phyloP scores from a whole-genome alignment of 164 flowering plant species.

The Cinnamomum micranthum region DNA sequence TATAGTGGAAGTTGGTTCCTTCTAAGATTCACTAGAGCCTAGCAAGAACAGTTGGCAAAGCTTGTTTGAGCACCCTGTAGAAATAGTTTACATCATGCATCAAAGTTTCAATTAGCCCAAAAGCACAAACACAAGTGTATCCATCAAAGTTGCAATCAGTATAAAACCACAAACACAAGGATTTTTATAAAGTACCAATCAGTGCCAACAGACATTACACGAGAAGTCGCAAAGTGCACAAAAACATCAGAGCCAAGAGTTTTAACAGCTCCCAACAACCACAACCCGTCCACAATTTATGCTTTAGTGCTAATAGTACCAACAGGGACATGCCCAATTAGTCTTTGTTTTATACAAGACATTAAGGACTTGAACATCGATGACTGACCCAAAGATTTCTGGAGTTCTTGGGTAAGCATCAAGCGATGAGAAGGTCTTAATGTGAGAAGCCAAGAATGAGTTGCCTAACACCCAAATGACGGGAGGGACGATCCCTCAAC shows the following conservation, averaged over 20 bases:
- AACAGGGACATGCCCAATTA: not conserved
- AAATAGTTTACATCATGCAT: too few species aligned
- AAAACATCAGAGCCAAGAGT: not conserved
- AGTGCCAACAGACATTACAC: not conserved
- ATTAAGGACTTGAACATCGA: constrained; percentile 16
- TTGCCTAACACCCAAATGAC: constrained; percentile 67
- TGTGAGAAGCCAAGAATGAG: constrained; percentile 79
- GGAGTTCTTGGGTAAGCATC: constrained; percentile 1
- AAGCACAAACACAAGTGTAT: not conserved
- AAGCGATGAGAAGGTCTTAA: constrained; percentile 27
- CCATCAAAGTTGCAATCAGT: not conserved
- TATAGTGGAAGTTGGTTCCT: too few species aligned
- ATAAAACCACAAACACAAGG: not conserved
- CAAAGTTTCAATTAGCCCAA: too few species aligned
- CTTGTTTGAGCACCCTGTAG: too few species aligned
- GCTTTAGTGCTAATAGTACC: not conserved
- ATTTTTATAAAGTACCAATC: not conserved
- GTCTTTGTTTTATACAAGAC: not conserved
- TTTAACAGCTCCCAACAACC: not conserved
- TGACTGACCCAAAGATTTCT: constrained; percentile 8
- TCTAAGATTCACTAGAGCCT: too few species aligned
- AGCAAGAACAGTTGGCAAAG: too few species aligned
- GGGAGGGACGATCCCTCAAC: constrained; percentile 27
- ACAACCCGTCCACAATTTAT: not conserved
- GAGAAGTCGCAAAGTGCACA: not conserved